Evolutionary conservation across 192 early-diverging fungal species (phyloP), one percentile per base, ranked within the genome.

Genomic region (Umbelopsis sp.): DNA sequence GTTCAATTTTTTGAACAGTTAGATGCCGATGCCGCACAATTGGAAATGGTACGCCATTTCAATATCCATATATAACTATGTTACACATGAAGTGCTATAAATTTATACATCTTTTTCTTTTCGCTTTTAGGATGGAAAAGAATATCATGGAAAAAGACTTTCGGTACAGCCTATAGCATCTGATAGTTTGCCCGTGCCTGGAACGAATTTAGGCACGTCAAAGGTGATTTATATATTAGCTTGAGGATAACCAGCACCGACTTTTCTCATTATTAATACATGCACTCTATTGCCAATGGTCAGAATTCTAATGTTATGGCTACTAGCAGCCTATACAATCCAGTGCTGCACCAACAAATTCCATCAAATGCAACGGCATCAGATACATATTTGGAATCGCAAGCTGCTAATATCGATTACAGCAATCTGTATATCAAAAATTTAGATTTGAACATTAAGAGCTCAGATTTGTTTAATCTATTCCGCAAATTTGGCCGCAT

Each of bases 361-460:
- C 27, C 55, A 16, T 18, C 16, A 0, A 16, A 12, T 27, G 27
- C 33, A 35, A 30, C 33, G 15, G 55, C 27, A 35, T 18, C 27
- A 25, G 55, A 61, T 37, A 18, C 30, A 16, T 61, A 18, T 35
- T 13, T 16, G 16, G 55, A 61, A 25, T 16, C 30, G 8, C 70
- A 75, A 49, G 41, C 35, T 58, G 71, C 21, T 15, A 73, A 64
- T n/a, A 64, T 82, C 12, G 81, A 82, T 64, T 74, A 71, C 61
- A 77, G 92, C 75, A 97, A 97, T 83, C 89, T 97, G 65, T 97
- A 95, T 81, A 97, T 97, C 86, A 97, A 97, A 83, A 97, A 97
- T 87, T 81, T 97, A 46, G 95, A 96, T 84, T 80, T 89, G 33
- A 83, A 92, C 66, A 94, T 97, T 69, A 92, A 96, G 84, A 93